These are phyloP conservation scores for Annona cherimola DNA, from an alignment of 164 flowering plant genomes.

Conservation along the genomic window DNA sequence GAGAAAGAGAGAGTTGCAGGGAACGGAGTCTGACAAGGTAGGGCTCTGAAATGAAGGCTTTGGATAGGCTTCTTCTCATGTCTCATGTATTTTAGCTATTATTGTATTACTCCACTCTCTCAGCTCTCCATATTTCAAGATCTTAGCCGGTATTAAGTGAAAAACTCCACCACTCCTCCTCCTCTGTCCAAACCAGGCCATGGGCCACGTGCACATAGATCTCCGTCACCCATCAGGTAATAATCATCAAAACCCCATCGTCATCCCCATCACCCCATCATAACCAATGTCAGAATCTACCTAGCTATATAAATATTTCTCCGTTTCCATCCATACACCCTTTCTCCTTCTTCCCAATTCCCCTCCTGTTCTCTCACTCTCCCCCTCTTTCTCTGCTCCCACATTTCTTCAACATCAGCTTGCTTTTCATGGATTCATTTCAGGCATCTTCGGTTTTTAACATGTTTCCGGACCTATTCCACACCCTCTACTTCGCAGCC, in stretches of 20 bases:
- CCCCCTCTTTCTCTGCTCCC: too few species aligned
- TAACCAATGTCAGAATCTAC: too few species aligned
- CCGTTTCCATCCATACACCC: background rate
- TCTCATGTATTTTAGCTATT: slow-evolving; percentile 11
- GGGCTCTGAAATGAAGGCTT: slow-evolving; percentile 11
- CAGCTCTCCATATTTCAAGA: slow-evolving; percentile 22
- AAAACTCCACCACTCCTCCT: slow-evolving; percentile 13
- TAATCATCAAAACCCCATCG: slow-evolving; percentile 8
- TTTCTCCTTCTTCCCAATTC: background rate
- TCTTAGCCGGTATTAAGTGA: slow-evolving; percentile 28
- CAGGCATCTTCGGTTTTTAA: too few species aligned
- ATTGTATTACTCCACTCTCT: slow-evolving; percentile 1
- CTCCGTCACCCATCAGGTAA: slow-evolving; percentile 36
- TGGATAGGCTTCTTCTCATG: slow-evolving; percentile 6
- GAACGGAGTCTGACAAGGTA: slow-evolving; percentile 46
- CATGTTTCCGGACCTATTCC: too few species aligned
- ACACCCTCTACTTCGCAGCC: too few species aligned
- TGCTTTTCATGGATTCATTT: too few species aligned
- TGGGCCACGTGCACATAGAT: slow-evolving; percentile 60
- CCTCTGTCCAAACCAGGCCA: background rate
- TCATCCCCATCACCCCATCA: too few species aligned
- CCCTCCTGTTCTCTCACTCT: background rate
- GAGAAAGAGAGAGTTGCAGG: slow-evolving; percentile 34
- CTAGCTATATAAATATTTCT: background rate
- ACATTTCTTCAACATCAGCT: too few species aligned